phyloP scores from a whole-genome alignment of 1,139 yeast species.

The Suhomyces taliae region DNA sequence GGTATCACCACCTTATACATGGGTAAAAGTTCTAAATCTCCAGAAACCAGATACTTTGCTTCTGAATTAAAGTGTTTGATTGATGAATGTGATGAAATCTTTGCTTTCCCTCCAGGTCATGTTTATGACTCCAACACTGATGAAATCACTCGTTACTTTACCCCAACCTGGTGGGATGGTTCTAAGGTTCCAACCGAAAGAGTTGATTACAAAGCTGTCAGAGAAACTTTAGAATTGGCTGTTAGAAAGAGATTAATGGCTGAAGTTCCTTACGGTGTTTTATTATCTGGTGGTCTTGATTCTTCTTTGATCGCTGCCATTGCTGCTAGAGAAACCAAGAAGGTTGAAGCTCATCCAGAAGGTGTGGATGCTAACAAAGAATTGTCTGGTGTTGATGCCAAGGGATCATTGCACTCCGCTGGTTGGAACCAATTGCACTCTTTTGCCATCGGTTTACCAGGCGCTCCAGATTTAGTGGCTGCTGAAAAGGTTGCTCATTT shows the following conservation, averaged over 20 bases:
- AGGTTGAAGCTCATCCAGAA: slow-evolving; percentile 58
- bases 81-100: slow-evolving; percentile 90
- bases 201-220: slow-evolving; percentile 68
- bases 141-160: slow-evolving; percentile 79
- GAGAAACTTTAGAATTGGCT: slow-evolving; percentile 85
- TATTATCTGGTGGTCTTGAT: slow-evolving; percentile 95
- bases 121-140: slow-evolving; percentile 91
- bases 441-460: slow-evolving; percentile 94
- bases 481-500: slow-evolving; percentile 95
- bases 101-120: slow-evolving; percentile 98
- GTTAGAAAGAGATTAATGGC: slow-evolving; percentile 99
- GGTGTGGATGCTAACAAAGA: slow-evolving; percentile 54
- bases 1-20: slow-evolving; percentile 95
- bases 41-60: slow-evolving; percentile 83
- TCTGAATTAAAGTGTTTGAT: slow-evolving; percentile 91
- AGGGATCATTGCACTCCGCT: slow-evolving; percentile 74
- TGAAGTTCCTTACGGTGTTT: slow-evolving; percentile 97
- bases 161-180: slow-evolving; percentile 94
- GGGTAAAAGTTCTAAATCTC: slow-evolving; percentile 75
- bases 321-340: slow-evolving; percentile 92
- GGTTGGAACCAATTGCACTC: slow-evolving; percentile 87
- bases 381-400: slow-evolving; percentile 88
- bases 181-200: slow-evolving; percentile 67
- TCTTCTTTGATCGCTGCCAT: slow-evolving; percentile 94
- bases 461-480: slow-evolving; percentile 96